A percentile compares a stretch with the other conserved stretches of the same genome.
These are phyloP conservation scores for Moesziomyces sp. DNA, from an alignment of 1,284 basidiomycete species.

Conservation along the genomic window DNA sequence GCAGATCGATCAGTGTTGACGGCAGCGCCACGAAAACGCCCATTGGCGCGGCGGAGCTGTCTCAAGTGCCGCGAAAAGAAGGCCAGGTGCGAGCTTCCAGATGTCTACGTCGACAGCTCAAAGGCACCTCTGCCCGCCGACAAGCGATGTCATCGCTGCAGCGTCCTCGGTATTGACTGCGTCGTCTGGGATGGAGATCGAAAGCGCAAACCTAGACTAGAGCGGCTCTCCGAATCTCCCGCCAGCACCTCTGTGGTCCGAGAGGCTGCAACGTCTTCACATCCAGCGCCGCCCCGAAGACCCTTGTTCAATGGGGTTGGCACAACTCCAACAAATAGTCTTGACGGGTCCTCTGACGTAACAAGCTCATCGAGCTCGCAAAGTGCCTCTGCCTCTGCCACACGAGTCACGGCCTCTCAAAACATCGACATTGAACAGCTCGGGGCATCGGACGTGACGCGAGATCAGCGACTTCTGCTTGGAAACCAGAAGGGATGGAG, in stretches of 20 bases:
- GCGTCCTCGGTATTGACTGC: constrained; percentile 34
- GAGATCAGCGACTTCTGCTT: constrained; percentile 18
- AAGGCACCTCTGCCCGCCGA: constrained; percentile 18
- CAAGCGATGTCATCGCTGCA: constrained; percentile 46
- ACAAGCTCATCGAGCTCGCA: too few species aligned
- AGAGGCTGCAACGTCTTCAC: not conserved
- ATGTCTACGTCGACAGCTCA: constrained; percentile 42
- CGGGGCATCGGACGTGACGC: constrained; percentile 12
- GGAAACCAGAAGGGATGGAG: constrained; percentile 17
- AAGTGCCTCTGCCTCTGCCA: too few species aligned
- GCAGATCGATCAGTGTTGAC: not conserved
- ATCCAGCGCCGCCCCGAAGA: too few species aligned
- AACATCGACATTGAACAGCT: constrained; percentile 16
- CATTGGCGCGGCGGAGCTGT: constrained; percentile 44
- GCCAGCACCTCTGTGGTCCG: constrained; percentile 5
- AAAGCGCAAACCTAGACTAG: constrained; percentile 32
- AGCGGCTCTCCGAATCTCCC: not conserved
- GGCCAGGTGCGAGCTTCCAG: constrained; percentile 49
- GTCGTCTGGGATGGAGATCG: constrained; percentile 53
- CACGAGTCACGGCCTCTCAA: not conserved
- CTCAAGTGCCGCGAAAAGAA: constrained; percentile 49
- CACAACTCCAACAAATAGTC: not conserved
- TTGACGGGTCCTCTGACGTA: too few species aligned
- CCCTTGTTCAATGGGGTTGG: too few species aligned
- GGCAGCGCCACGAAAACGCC: constrained; percentile 16